Percentiles rank a stretch among this genome's conserved stretches.
Evolutionary conservation across 371 early-diverging fungal genomes (phyloP).

Genomic region (Saksenaea vasiformis): DNA sequence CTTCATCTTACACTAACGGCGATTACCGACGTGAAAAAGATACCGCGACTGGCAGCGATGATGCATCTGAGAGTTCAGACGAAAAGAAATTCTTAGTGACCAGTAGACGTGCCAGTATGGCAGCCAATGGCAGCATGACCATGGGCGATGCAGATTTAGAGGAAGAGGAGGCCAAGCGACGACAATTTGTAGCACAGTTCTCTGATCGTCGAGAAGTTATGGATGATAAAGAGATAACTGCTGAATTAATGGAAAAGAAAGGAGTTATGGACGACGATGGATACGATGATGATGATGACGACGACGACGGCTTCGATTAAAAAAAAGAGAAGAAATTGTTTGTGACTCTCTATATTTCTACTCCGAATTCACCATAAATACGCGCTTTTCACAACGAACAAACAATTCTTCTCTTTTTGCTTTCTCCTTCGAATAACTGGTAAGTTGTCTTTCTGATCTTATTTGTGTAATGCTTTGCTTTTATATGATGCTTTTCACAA

Average conservation of each 20-base stretch:
- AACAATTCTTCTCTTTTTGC: not conserved
- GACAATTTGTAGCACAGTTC: conserved; percentile 83
- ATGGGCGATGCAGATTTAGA: conserved; percentile 22
- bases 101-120: conserved; percentile 39
- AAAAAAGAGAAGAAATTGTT: too few species aligned
- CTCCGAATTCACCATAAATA: not conserved
- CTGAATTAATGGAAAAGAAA: conserved; percentile 4
- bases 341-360: not conserved
- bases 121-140: conserved; percentile 16
- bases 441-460: not conserved
- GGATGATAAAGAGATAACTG: conserved; percentile 17
- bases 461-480: not conserved
- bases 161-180: conserved; percentile 32
- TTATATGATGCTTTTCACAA: conserved; percentile 27
- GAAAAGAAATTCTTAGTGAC: conserved; percentile 32
- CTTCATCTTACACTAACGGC: not conserved
- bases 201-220: conserved; percentile 56
- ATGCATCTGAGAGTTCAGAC: conserved; percentile 38
- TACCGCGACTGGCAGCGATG: conserved; percentile 24
- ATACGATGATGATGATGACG: conserved; percentile 2
- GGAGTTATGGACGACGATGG: not conserved
- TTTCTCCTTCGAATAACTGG: not conserved
- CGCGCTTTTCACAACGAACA: not conserved
- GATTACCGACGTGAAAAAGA: not conserved
- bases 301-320: conserved; percentile 6